Evolutionary conservation across 192 early-diverging fungal genomes (phyloP).

Genomic region (Kappamyces sp.): DNA sequence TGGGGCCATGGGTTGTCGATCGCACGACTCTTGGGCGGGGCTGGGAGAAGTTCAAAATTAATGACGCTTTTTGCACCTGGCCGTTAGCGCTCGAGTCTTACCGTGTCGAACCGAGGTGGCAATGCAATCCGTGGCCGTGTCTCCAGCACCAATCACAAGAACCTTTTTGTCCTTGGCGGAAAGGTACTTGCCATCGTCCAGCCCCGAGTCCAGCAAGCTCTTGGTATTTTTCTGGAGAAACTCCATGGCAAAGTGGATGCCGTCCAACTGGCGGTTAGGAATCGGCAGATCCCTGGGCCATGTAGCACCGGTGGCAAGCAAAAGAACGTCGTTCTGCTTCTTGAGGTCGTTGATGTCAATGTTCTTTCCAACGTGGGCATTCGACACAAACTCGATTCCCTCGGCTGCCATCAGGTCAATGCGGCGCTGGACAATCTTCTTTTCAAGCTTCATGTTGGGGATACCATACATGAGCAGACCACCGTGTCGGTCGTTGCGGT

Average conservation of each 20-base stretch:
- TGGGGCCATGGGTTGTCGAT: conserved; percentile 96
- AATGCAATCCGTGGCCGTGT: conserved; percentile 96
- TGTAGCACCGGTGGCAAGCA: conserved; percentile 92
- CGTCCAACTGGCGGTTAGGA: conserved; percentile 76
- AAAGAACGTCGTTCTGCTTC: conserved; percentile 67
- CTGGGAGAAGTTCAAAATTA: conserved; percentile 97
- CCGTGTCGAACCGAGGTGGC: conserved; percentile 87
- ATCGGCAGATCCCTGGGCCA: conserved; percentile 95
- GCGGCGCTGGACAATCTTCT: conserved; percentile 87
- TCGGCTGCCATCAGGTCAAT: conserved; percentile 91
- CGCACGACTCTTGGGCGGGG: conserved; percentile 77
- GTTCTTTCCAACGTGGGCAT: conserved; percentile 83
- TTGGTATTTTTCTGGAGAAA: conserved; percentile 88
- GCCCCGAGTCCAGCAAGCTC: conserved; percentile 71
- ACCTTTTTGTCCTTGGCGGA: conserved; percentile 88
- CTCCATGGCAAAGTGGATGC: conserved; percentile 99
- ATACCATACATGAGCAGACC: conserved; percentile 98
- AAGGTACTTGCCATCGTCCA: conserved; percentile 69
- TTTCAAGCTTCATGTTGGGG: conserved; percentile 99
- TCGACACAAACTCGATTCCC: conserved; percentile 84
- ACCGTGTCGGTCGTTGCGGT: conserved; percentile 93
- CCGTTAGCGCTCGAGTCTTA: conserved; percentile 15
- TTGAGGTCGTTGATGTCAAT: conserved; percentile 64
- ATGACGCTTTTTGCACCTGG: conserved; percentile 75
- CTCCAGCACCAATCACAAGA: conserved; percentile 96